Conservation (phyloP, 345 rosid genomes). For the Leavenworthia alabamica region DNA sequence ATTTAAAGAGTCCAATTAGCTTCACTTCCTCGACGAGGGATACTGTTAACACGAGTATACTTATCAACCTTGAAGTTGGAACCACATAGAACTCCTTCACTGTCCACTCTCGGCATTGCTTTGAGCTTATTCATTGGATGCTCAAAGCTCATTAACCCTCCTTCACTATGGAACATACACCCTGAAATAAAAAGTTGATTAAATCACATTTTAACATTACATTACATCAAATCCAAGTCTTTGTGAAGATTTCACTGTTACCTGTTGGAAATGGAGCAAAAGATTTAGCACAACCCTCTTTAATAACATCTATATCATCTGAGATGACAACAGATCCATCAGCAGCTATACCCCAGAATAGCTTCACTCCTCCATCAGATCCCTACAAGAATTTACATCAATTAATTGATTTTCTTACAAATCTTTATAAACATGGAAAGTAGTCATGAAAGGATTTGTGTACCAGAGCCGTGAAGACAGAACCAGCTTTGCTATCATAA, state of each 20-base stretch:
- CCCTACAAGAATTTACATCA: constrained; percentile 41
- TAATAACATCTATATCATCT: constrained; percentile 71
- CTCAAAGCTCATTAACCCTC: constrained; percentile 89
- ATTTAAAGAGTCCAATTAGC: constrained; percentile 56
- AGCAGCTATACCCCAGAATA: constrained; percentile 85
- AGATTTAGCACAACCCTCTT: constrained; percentile 91
- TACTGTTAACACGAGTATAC: constrained; percentile 54
- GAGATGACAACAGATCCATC: constrained; percentile 89
- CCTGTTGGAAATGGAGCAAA: constrained; percentile 87
- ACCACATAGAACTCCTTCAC: constrained; percentile 87
- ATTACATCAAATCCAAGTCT: background rate
- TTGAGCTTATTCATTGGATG: constrained; percentile 76
- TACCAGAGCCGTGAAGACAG: constrained; percentile 88
- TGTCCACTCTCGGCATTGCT: constrained; percentile 89
- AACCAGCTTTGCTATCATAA: constrained; percentile 69
- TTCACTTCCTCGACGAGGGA: constrained; percentile 91
- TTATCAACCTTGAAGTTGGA: constrained; percentile 85
- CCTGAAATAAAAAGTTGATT: constrained; percentile 33
- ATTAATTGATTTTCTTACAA: background rate
- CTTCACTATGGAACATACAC: constrained; percentile 87
- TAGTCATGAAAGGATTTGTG: background rate
- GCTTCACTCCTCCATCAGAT: constrained; percentile 74
- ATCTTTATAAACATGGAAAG: background rate
- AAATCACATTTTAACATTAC: background rate
- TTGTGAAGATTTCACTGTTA: background rate